These are phyloP conservation scores for Exophiala sideris DNA, from an alignment of 2,329 filamentous ascomycete genomes.

Conservation along the genomic window DNA sequence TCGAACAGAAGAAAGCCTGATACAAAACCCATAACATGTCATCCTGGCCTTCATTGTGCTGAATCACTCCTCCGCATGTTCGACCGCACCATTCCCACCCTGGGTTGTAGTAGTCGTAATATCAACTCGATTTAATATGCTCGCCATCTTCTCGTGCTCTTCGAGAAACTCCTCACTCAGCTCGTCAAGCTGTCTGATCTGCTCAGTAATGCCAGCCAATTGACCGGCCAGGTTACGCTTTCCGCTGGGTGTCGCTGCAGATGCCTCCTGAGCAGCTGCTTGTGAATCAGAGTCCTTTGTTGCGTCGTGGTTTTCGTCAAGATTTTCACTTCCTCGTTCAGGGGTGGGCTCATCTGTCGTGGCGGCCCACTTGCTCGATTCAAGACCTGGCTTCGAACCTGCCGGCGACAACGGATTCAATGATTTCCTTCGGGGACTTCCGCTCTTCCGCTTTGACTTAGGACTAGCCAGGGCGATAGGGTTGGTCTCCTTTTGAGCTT, in stretches of 20 bases:
- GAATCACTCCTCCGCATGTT: too few relatives aligned
- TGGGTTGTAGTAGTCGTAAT: neutral
- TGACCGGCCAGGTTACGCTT: conserved; percentile 30
- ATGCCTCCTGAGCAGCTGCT: neutral
- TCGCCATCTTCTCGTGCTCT: conserved; percentile 3
- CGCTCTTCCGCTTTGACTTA: conserved; percentile 13
- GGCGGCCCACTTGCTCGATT: conserved; percentile 43
- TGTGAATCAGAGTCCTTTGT: neutral
- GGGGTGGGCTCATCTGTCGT: conserved; percentile 7
- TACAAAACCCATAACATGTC: too few relatives aligned
- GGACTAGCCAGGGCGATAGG: conserved; percentile 15
- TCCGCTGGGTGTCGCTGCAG: conserved; percentile 12
- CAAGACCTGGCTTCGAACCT: conserved; percentile 30
- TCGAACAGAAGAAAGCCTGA: too few relatives aligned
- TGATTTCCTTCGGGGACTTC: conserved; percentile 24
- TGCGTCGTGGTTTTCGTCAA: conserved; percentile 26
- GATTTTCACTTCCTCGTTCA: too few relatives aligned
- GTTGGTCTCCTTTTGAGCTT: conserved; percentile 5
- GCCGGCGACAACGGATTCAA: conserved; percentile 23
- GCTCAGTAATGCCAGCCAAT: conserved; percentile 43
- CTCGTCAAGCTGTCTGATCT: conserved; percentile 29
- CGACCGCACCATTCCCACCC: too few relatives aligned
- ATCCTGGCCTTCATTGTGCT: too few relatives aligned
- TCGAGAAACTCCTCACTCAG: conserved; percentile 40
- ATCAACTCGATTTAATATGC: neutral